A percentile compares a stretch with the other conserved stretches of the same genome.
phyloP scores from a whole-genome alignment of 176 grass and related monocot species.

The Oryza meyeriana region DNA sequence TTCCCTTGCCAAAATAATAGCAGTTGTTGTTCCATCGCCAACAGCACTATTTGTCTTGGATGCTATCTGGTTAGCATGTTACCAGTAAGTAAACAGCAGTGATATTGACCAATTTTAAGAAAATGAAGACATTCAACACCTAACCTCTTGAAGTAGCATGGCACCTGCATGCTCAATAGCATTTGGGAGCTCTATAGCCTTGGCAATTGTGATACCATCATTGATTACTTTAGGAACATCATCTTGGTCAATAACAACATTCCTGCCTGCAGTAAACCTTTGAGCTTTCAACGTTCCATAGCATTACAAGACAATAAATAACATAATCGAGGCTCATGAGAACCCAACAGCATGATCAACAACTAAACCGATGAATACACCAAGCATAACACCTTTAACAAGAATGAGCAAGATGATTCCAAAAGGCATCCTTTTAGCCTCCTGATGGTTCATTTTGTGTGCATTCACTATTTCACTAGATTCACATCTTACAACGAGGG shows the following conservation, averaged over 20 bases:
- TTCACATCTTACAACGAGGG: background rate
- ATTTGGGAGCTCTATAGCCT: conserved; percentile 75
- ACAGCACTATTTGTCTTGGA: conserved; percentile 73
- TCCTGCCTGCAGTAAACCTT: conserved; percentile 62
- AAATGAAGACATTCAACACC: background rate
- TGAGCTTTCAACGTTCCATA: conserved; percentile 33
- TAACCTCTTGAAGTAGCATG: conserved; percentile 78
- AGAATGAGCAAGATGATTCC: background rate
- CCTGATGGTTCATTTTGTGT: background rate
- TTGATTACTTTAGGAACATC: conserved; percentile 93
- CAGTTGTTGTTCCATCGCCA: conserved; percentile 90
- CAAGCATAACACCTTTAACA: background rate
- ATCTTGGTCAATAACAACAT: conserved; percentile 85
- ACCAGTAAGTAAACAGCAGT: conserved; percentile 15
- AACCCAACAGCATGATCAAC: background rate
- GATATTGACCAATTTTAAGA: background rate
- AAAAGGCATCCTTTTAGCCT: background rate
- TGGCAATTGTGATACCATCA: conserved; percentile 85
- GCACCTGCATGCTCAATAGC: conserved; percentile 81
- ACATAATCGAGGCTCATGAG: background rate
- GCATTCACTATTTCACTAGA: background rate
- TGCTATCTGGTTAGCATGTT: conserved; percentile 58
- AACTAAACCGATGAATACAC: background rate
- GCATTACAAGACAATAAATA: conserved; percentile 24
- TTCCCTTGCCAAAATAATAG: conserved; percentile 85